A percentile compares a stretch with the other conserved stretches of the same genome.
These are phyloP conservation scores for Lentinula aciculospora DNA, from an alignment of 768 basidiomycete species.

Conservation along the genomic window DNA sequence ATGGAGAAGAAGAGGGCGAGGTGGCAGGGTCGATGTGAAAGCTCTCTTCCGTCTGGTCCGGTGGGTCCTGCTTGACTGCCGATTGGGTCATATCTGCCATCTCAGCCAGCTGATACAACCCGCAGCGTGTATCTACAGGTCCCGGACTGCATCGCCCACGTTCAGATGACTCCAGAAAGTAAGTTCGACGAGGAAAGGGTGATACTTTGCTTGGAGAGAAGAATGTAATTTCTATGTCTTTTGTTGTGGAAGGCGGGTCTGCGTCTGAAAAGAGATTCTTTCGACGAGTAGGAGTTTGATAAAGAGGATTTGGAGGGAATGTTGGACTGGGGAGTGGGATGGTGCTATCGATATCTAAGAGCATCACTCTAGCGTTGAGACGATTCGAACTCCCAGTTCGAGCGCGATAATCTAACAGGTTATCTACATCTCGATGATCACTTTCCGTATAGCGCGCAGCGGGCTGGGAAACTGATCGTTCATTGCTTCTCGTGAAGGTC, in stretches of 20 bases:
- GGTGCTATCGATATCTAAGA: neutral
- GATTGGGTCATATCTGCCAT: neutral
- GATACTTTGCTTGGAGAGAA: conserved; percentile 2
- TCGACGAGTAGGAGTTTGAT: neutral
- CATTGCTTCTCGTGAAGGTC: neutral
- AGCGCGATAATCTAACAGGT: neutral
- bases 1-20: neutral
- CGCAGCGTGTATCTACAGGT: neutral
- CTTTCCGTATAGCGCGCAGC: neutral
- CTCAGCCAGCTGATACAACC: neutral
- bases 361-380: neutral
- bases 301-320: neutral
- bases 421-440: neutral
- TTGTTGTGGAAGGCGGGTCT: neutral
- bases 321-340: neutral
- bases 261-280: neutral
- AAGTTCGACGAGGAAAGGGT: conserved; percentile 2
- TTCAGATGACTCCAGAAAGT: conserved; percentile 1
- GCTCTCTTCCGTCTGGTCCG: neutral
- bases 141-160: neutral
- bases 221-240: neutral
- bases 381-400: neutral
- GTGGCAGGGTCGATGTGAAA: neutral
- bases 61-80: neutral
- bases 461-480: neutral